These are phyloP conservation scores for Kingdonia uniflora DNA, from an alignment of 164 flowering plant genomes.

Conservation along the genomic window DNA sequence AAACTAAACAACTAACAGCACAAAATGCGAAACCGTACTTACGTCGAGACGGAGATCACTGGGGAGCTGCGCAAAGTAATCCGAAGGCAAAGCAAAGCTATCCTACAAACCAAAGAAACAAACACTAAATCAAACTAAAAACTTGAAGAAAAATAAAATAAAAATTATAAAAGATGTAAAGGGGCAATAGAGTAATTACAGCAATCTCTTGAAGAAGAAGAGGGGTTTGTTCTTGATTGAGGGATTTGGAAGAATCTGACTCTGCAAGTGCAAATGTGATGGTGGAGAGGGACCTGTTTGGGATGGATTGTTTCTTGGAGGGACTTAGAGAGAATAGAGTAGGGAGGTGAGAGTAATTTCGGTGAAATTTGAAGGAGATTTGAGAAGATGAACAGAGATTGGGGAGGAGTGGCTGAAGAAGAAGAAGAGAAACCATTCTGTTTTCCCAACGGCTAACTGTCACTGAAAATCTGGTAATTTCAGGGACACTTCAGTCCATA, in stretches of 20 bases:
- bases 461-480: too few relatives aligned
- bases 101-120: conserved; percentile 36
- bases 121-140: neutral
- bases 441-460: neutral
- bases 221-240: conserved; percentile 22
- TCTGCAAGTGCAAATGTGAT: conserved; percentile 46
- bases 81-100: conserved; percentile 67
- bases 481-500: too few relatives aligned
- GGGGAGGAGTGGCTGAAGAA: neutral
- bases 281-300: conserved; percentile 12
- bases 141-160: neutral
- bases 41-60: conserved; percentile 59
- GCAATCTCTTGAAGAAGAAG: conserved; percentile 52
- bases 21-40: conserved; percentile 8
- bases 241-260: conserved; percentile 45
- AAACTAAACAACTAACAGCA: neutral
- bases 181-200: conserved; percentile 18
- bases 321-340: conserved; percentile 6
- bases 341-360: conserved; percentile 13
- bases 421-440: conserved; percentile 26
- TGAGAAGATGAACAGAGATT: neutral
- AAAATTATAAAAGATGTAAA: neutral
- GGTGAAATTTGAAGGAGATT: conserved; percentile 12
- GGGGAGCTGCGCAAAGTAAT: conserved; percentile 62
- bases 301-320: conserved; percentile 7